Base-by-base conservation (phyloP, 1,284 basidiomycete species). In the Psilocybe mexicana region DNA sequence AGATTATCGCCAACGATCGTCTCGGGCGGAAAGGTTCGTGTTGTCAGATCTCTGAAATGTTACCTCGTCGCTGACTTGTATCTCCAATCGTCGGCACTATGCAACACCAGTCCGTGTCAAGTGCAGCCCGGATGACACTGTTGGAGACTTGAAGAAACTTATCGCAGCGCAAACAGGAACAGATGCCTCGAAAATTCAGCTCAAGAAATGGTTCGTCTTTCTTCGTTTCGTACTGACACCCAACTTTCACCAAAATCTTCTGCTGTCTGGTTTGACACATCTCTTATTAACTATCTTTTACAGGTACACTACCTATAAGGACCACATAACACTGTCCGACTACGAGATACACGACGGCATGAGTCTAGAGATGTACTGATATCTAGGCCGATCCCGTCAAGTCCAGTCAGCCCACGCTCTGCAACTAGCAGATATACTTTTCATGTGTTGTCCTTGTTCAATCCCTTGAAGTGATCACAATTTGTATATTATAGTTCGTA, bases 121-220 rank as follows among this genome's bases (percentile, higher is more conserved):
- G 76, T 94, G 91, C 76, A 90, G 91, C 67, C 87, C 94, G 3
- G 90, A 98, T 12, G 96, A 99, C 72, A 99, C 96, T 0, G 93
- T 99, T 26, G 96, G 96, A 33, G 96, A 98, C 72, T 79, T 98
- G 60, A 99, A 99, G 81, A 92, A 92, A 74, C 87, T 98, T 58
- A 98, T 99, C 64, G 95, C 92, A 1, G 96, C 95, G 2, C 96
- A 99, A 75, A 98, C 88, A 0, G 97, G 96, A 48, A 98, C 96
- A 2, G 87, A 93, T 68, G 70, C 75, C 7, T 76, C 75, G 45
- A 96, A 98, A 84, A 98, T 99, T 61, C 85, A 90, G 68, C 78
- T 99, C 54, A 99, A 98, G 87, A 98, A 98, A 84, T 98, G 95
- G 95, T 90, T 62, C 60, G 88, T 74, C 25, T 35, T 35, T 33